phyloP scores from a whole-genome alignment of 345 rosid species.

The Punica granatum region DNA sequence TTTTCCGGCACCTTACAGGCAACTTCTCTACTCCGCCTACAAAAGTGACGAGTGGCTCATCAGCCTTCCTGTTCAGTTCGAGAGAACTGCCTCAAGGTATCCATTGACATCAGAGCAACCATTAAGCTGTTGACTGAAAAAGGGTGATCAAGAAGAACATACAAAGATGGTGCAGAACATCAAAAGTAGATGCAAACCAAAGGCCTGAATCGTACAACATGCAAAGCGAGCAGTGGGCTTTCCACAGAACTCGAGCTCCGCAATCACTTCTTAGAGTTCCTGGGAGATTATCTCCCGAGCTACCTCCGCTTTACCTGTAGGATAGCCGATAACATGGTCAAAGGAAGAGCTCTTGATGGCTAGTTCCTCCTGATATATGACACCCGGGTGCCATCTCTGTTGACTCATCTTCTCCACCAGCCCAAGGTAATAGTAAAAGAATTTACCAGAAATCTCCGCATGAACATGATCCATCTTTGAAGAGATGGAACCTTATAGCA shows the following conservation, averaged over 20 bases:
- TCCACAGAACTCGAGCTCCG: neutral
- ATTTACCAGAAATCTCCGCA: slow-evolving; percentile 94
- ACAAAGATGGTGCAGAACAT: neutral
- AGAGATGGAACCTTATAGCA: slow-evolving; percentile 77
- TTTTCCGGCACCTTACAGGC: neutral
- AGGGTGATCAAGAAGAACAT: neutral
- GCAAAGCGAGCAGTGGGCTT: neutral
- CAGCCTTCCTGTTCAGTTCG: too few species aligned
- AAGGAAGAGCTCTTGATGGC: neutral
- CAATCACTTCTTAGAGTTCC: neutral
- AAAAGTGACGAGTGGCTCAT: too few species aligned
- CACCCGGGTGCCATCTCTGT: neutral
- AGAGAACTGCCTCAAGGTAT: neutral
- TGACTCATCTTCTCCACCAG: neutral
- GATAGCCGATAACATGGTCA: neutral
- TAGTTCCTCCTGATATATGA: neutral
- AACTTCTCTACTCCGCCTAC: neutral
- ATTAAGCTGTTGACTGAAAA: neutral
- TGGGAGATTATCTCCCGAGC: neutral
- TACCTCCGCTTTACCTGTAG: neutral
- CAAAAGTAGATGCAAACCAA: neutral
- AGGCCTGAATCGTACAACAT: neutral
- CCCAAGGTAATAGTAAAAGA: neutral
- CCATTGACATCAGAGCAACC: neutral
- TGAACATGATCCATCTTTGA: slow-evolving; percentile 84